phyloP scores from a whole-genome alignment of 345 rosid species.

The Murraya paniculata region DNA sequence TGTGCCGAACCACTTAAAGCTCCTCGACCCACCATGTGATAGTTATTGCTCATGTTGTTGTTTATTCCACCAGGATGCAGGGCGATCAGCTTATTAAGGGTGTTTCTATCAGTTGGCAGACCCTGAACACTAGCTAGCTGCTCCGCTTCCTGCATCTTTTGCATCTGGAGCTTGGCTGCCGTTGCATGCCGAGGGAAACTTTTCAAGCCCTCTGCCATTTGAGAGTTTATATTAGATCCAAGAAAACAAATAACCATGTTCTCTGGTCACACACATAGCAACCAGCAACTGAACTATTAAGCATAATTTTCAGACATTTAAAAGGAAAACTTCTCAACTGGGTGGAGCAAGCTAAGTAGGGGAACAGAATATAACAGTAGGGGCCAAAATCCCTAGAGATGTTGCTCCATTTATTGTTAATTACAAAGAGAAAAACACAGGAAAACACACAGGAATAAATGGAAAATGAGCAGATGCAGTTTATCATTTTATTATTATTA shows the following conservation, averaged over 20 bases:
- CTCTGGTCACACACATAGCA: neutral
- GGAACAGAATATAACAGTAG: neutral
- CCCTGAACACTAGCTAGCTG: conserved; percentile 76
- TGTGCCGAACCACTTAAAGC: conserved; percentile 69
- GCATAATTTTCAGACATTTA: neutral
- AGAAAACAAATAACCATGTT: neutral
- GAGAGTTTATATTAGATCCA: conserved; percentile 2
- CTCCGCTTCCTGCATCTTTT: conserved; percentile 82
- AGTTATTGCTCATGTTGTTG: conserved; percentile 49
- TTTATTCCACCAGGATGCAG: conserved; percentile 57
- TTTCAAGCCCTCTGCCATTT: conserved; percentile 81
- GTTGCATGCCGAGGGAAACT: conserved; percentile 59
- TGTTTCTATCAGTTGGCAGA: conserved; percentile 71
- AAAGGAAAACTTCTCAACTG: neutral
- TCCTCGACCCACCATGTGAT: conserved; percentile 55
- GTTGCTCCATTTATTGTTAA: neutral
- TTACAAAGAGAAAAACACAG: neutral
- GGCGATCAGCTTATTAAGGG: conserved; percentile 80
- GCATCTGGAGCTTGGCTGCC: conserved; percentile 69
- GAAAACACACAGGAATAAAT: conserved; percentile 1
- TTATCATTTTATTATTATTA: too few relatives aligned
- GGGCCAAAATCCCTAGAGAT: neutral
- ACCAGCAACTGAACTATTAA: neutral
- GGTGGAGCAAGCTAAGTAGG: neutral
- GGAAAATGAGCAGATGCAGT: neutral